These are phyloP conservation scores for Carpinus viminea DNA, from an alignment of 306 rosid species.

Conservation along the genomic window DNA sequence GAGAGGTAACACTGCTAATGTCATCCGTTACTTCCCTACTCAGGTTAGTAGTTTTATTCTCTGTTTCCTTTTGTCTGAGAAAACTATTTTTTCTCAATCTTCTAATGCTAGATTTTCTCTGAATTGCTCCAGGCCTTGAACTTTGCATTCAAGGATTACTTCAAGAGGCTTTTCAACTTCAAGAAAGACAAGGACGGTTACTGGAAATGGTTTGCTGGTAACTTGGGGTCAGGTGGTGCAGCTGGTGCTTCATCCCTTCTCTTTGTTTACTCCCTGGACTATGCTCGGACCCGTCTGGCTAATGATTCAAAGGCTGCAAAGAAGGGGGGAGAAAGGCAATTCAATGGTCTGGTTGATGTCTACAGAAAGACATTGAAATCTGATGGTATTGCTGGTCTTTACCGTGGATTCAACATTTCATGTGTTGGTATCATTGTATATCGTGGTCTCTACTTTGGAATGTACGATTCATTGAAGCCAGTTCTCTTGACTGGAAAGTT, in stretches of 20 bases:
- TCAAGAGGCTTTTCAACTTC: constrained; percentile 91
- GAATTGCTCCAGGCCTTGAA: constrained; percentile 64
- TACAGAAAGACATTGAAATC: constrained; percentile 75
- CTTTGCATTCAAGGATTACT: constrained; percentile 93
- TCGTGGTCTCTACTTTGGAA: constrained; percentile 89
- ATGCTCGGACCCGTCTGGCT: constrained; percentile 89
- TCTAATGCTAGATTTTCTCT: constrained; percentile 16
- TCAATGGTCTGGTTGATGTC: constrained; percentile 84
- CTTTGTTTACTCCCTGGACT: constrained; percentile 80
- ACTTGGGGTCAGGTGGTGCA: constrained; percentile 88
- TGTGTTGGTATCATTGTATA: constrained; percentile 88
- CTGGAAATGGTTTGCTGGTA: constrained; percentile 91
- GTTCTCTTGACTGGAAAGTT: constrained; percentile 64
- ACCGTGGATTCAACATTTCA: constrained; percentile 87
- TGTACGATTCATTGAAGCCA: constrained; percentile 85
- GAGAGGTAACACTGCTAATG: constrained; percentile 93
- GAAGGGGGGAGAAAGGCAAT: constrained; percentile 91
- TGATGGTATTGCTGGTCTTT: constrained; percentile 84
- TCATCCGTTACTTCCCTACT: constrained; percentile 86
- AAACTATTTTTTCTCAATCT: not conserved
- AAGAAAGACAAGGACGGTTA: constrained; percentile 89
- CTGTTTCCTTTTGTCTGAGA: not conserved
- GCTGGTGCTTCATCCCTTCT: constrained; percentile 90
- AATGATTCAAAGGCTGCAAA: constrained; percentile 86
- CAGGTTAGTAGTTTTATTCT: constrained; percentile 41